These are phyloP conservation scores for Durio zibethinus DNA, from an alignment of 345 rosid species.

Conservation along the genomic window DNA sequence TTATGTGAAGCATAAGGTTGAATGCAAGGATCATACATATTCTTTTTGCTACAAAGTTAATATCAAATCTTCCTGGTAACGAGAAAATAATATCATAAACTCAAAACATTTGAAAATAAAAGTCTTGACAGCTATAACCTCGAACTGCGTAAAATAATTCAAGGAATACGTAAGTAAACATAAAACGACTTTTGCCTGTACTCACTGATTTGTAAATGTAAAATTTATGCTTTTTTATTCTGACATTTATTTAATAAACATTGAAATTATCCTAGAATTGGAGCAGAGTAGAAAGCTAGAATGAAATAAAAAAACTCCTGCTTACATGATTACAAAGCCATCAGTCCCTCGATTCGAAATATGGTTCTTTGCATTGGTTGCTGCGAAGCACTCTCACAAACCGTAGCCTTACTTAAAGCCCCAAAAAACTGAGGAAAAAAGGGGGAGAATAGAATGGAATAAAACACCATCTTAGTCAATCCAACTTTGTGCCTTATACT, in stretches of 20 bases:
- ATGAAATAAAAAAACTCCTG: neutral
- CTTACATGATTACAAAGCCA: constrained; percentile 47
- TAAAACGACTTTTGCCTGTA: neutral
- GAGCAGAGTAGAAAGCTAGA: neutral
- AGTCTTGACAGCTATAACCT: neutral
- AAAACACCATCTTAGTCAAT: neutral
- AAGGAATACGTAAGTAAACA: neutral
- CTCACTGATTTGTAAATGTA: neutral
- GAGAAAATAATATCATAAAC: neutral
- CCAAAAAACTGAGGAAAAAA: neutral
- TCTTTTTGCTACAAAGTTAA: neutral
- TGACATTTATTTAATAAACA: neutral
- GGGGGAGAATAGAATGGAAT: neutral
- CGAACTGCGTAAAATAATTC: neutral
- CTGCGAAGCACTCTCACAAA: constrained; percentile 31
- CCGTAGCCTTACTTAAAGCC: constrained; percentile 48
- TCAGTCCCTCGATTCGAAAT: constrained; percentile 40
- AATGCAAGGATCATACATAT: neutral
- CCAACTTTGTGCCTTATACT: neutral
- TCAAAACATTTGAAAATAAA: neutral
- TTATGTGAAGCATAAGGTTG: neutral
- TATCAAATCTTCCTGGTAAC: neutral
- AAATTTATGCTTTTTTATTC: neutral
- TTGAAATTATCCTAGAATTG: neutral
- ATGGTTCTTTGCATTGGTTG: constrained; percentile 31